phyloP scores from a whole-genome alignment of 768 basidiomycete species.

The Leccinum broughii region DNA sequence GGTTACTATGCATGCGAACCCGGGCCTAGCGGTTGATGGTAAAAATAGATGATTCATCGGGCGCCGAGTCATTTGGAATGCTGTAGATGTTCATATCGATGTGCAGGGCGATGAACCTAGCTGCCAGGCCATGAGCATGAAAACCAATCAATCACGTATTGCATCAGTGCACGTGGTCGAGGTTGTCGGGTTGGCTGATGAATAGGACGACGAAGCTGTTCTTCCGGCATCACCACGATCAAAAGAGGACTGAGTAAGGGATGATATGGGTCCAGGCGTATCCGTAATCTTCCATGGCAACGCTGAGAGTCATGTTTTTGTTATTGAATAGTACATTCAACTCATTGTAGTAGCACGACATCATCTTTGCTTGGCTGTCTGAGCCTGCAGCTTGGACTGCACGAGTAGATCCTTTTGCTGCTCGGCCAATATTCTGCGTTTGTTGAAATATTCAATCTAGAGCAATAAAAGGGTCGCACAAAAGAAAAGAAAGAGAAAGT shows the following conservation, averaged over 20 bases:
- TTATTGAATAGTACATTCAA: background rate
- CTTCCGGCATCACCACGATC: slow-evolving; percentile 5
- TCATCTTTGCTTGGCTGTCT: slow-evolving; percentile 29
- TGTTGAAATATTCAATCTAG: slow-evolving; percentile 95
- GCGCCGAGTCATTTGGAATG: background rate
- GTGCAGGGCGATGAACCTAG: background rate
- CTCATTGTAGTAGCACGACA: background rate
- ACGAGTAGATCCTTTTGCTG: slow-evolving; percentile 73
- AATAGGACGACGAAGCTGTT: background rate
- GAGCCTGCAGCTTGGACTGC: slow-evolving; percentile 40
- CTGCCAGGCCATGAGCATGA: slow-evolving; percentile 1
- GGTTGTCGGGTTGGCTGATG: background rate
- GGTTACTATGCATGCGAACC: background rate
- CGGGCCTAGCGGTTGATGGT: background rate
- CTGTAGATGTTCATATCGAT: background rate
- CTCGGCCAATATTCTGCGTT: slow-evolving; percentile 78
- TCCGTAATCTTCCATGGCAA: slow-evolving; percentile 1
- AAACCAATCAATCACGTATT: background rate
- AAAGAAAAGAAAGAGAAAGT: background rate
- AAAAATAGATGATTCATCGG: background rate
- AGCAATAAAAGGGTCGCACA: background rate
- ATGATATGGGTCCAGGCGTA: slow-evolving; percentile 1
- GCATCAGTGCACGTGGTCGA: background rate
- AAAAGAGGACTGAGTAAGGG: background rate
- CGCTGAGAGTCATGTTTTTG: background rate